Evolutionary conservation across 768 basidiomycete species (phyloP), one percentile per base, ranked within the genome.

Genomic region (Amanita phalloides): DNA sequence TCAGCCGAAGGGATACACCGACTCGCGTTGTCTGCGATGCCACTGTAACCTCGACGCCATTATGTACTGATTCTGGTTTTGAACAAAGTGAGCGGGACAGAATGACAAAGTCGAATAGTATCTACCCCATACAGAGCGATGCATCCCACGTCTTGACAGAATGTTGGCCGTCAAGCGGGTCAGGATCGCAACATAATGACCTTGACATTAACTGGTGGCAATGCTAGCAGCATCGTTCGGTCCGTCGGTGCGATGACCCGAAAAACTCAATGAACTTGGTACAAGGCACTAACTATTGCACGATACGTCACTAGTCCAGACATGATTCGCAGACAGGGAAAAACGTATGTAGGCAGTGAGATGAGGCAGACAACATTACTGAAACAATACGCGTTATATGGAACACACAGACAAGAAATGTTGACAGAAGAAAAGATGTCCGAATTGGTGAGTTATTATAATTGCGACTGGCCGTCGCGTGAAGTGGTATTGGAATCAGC

Each of bases 301-400:
- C 46, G 23, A 36, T 48, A 48, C 17, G 32, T 36, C 33, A 47
- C 46, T 21, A 23, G 46, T 48, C 46, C 32, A n/a, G 21, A 48
- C 36, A 36, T 37, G 33, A 25, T 35, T 48, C 17, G 8, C 46
- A 21, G 35, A 36, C 30, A 28, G 26, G 10, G 33, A 17, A 30
- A 30, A 48, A 48, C 46, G 25, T 36, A 48, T 48, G 32, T 48
- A 46, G 14, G 30, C 36, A 47, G 17, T 14, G 17, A n/a, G 45
- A 25, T 26, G 36, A 37, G 46, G 17, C 14, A 35, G 28, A 45
- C 9, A 35, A 17, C 17, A 21, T 36, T 37, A 25, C 33, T 36
- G 33, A 25, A 48, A 48, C 36, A 20, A 48, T 4, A 48, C 33
- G 35, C 36, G 35, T 55, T 61, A 49, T 17, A 48, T 32, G 51